Conservation (phyloP, 352 stramenopile genomes). For the Phytophthora sp. region DNA sequence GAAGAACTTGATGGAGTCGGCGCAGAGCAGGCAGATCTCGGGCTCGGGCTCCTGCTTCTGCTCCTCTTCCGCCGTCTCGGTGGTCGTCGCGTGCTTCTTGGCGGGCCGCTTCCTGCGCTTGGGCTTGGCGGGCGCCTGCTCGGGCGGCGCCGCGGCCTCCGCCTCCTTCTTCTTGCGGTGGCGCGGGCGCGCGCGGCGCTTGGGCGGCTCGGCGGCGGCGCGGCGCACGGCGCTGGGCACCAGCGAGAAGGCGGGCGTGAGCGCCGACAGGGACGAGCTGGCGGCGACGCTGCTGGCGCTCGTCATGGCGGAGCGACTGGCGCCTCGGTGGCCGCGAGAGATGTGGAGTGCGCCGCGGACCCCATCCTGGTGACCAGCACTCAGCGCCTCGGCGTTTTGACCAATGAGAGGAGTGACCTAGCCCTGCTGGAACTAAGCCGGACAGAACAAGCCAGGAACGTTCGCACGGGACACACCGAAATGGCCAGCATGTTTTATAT, state of each 20-base stretch:
- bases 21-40: slow-evolving; percentile 69
- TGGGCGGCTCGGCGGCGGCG: slow-evolving; percentile 7
- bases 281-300: slow-evolving; percentile 18
- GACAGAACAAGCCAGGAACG: no score
- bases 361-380: no score
- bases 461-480: no score
- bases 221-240: slow-evolving; percentile 35
- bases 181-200: slow-evolving; percentile 16
- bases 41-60: slow-evolving; percentile 30
- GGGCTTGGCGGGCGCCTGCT: neutral
- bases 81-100: slow-evolving; percentile 7
- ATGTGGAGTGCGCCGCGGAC: no score
- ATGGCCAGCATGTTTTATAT: no score
- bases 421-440: no score
- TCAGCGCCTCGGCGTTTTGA: no score
- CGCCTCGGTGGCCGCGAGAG: no score
- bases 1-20: slow-evolving; percentile 72
- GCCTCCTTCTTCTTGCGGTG: slow-evolving; percentile 32
- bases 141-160: neutral
- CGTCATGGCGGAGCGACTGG: no score
- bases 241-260: slow-evolving; percentile 32
- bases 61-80: slow-evolving; percentile 11
- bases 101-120: slow-evolving; percentile 26
- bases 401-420: no score
- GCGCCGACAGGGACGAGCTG: slow-evolving; percentile 21